Conservation (phyloP, 2,329 filamentous ascomycete genomes). For the Claviceps africana region DNA sequence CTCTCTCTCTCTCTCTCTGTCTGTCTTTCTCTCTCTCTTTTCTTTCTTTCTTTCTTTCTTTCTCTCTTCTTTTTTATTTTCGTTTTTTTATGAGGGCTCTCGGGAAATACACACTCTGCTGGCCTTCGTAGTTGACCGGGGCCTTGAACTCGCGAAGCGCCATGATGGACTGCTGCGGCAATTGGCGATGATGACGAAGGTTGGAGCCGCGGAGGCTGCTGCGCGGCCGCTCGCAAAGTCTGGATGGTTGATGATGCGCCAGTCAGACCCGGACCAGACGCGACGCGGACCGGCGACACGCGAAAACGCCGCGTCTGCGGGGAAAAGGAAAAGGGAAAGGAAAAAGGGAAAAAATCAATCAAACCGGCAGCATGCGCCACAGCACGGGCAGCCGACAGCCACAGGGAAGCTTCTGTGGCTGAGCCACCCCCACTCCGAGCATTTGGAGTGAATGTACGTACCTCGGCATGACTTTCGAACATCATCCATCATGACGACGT, state of each 20-base stretch:
- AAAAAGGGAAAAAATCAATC: slow-evolving; percentile 8
- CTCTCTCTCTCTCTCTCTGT: too few relatives aligned
- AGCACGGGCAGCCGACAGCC: not conserved
- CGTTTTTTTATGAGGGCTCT: too few relatives aligned
- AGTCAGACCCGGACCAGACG: slow-evolving; percentile 3
- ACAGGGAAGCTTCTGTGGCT: not conserved
- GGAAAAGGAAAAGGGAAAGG: slow-evolving; percentile 11
- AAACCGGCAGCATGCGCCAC: not conserved
- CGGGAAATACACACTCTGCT: slow-evolving; percentile 61
- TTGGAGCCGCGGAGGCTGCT: not conserved
- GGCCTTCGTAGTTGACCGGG: slow-evolving; percentile 75
- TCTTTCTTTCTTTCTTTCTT: too few relatives aligned
- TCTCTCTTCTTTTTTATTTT: too few relatives aligned
- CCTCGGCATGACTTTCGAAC: not conserved
- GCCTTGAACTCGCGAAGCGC: slow-evolving; percentile 68
- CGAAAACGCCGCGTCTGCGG: slow-evolving; percentile 10
- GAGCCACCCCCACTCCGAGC: too few relatives aligned
- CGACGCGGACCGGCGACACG: too few relatives aligned
- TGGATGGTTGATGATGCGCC: too few relatives aligned
- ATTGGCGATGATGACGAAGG: not conserved
- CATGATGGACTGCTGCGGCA: slow-evolving; percentile 38
- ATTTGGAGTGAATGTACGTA: too few relatives aligned
- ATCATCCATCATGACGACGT: not conserved
- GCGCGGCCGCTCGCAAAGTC: slow-evolving; percentile 9
- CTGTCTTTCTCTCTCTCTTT: too few relatives aligned